These are phyloP conservation scores for Leishmania amazonensis DNA, from an alignment of 208 protist genomes.

Conservation along the genomic window DNA sequence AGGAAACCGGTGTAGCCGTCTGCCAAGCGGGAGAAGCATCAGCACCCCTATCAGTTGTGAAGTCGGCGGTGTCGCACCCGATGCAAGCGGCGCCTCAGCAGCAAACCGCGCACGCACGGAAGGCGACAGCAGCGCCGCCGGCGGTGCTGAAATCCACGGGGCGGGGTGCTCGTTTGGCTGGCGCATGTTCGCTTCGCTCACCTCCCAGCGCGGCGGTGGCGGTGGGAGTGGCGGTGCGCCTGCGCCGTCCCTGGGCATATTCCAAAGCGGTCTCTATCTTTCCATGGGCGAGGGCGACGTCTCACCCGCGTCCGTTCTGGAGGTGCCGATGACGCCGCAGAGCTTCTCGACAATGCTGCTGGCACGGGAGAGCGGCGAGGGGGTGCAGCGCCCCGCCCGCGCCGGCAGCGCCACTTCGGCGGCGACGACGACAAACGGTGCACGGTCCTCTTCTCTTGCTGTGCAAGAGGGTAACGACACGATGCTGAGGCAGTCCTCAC, in stretches of 20 bases:
- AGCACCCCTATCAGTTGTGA: background rate
- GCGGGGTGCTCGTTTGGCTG: background rate
- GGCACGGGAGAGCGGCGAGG: slow-evolving; percentile 16
- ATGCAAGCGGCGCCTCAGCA: background rate
- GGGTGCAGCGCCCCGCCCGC: background rate
- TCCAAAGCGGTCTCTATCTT: slow-evolving; percentile 32
- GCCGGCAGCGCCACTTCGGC: background rate
- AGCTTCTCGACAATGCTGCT: slow-evolving; percentile 41
- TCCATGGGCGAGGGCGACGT: slow-evolving; percentile 29
- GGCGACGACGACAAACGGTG: background rate
- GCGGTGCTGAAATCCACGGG: background rate
- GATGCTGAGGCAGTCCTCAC: background rate
- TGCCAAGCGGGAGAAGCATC: slow-evolving; percentile 1
- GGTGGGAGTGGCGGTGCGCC: background rate
- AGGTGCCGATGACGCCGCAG: slow-evolving; percentile 61
- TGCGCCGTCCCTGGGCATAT: slow-evolving; percentile 5
- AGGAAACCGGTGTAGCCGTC: background rate
- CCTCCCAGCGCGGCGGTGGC: background rate
- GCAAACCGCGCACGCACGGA: background rate
- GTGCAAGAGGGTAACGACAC: background rate
- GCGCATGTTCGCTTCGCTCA: slow-evolving; percentile 3
- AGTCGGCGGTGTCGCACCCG: background rate
- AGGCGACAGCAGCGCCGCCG: background rate
- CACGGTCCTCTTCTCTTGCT: background rate
- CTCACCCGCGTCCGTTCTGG: slow-evolving; percentile 16